Evolutionary conservation across 805 yeast species (phyloP), one percentile per base, ranked within the genome.

Genomic region (Zygoascus tannicola): DNA sequence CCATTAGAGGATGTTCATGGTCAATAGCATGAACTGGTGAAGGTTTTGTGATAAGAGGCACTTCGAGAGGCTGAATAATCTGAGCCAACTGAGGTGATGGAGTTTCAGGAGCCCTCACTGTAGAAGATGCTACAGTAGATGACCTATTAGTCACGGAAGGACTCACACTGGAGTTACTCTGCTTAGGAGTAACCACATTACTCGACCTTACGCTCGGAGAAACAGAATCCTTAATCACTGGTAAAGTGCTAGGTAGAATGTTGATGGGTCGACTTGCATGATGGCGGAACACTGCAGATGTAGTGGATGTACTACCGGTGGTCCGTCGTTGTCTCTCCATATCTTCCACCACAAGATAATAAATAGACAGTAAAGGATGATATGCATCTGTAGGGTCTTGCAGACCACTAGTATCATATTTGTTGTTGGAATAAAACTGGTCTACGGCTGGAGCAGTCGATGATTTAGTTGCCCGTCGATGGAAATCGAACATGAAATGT

Each of bases 311-410:
- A 5, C 34, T 32, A 12, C 26, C 22, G 21, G 16, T 26, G 12
- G 33, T 12, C 30, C 7, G 30, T 12, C 7, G 15, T 64, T 80
- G 81, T 44, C 95, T 74, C 56, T 74, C 78, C 50, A 73, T 59
- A 81, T 85, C 84, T 64, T 92, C 98, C 43, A 77, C 80, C 15
- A 87, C 95, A 50, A 92, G 70, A 57, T 76, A 81, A 60, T 92
- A 92, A 32, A 90, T 81, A 4, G 95, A 85, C 10, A 90, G 66
- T 50, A 88, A 69, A 0, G 98, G 97, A 63, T 88, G 94, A 61
- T 75, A 88, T 1, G 88, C 90, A 43, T 74, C 70, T 0, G 95
- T 84, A 14, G 97, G 97, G 62, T 86, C 92, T 1, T 41, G 45
- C 2, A 40, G n/a, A 7, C 77, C 73, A 16, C 71, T 57, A 36